These are phyloP conservation scores for Phytophthora fragariaefolia DNA, from an alignment of 352 stramenopile species.

Conservation along the genomic window DNA sequence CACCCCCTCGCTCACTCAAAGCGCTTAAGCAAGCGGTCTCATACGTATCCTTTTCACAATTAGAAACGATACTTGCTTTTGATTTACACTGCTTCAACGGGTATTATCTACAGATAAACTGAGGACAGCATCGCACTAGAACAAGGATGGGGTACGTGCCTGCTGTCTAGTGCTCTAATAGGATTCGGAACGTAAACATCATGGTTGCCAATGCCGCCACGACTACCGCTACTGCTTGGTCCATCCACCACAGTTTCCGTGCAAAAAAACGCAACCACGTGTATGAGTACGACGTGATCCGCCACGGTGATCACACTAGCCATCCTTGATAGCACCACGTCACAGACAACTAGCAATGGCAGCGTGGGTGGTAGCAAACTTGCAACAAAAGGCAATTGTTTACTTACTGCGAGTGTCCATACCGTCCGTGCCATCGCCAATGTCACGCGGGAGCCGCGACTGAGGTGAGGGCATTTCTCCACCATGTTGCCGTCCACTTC, in stretches of 20 bases:
- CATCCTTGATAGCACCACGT: conserved; percentile 47
- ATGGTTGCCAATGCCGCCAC: background rate
- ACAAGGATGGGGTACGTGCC: conserved; percentile 15
- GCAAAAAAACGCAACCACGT: conserved; percentile 53
- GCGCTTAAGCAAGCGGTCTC: too few relatives aligned
- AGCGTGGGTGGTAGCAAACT: conserved; percentile 33
- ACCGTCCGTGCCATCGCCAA: conserved; percentile 35
- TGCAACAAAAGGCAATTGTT: conserved; percentile 6
- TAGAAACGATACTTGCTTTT: too few relatives aligned
- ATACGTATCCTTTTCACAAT: too few relatives aligned
- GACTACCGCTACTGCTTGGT: background rate
- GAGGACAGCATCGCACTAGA: conserved; percentile 32
- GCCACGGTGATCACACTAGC: conserved; percentile 39
- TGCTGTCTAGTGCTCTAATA: conserved; percentile 22
- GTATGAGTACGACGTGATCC: conserved; percentile 51
- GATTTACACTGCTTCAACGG: too few relatives aligned
- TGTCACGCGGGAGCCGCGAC: conserved; percentile 37
- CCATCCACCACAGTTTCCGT: conserved; percentile 43
- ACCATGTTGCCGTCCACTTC: conserved; percentile 7
- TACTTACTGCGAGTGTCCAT: conserved; percentile 25
- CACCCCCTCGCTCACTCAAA: too few relatives aligned
- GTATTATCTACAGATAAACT: conserved; percentile 30
- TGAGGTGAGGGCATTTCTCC: conserved; percentile 49
- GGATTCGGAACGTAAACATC: conserved; percentile 1
- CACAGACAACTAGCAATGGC: conserved; percentile 49